A percentile compares a stretch with the other conserved stretches of the same genome.
Conservation (phyloP, 2,329 filamentous ascomycete genomes). For the Ophiostoma sp. region DNA sequence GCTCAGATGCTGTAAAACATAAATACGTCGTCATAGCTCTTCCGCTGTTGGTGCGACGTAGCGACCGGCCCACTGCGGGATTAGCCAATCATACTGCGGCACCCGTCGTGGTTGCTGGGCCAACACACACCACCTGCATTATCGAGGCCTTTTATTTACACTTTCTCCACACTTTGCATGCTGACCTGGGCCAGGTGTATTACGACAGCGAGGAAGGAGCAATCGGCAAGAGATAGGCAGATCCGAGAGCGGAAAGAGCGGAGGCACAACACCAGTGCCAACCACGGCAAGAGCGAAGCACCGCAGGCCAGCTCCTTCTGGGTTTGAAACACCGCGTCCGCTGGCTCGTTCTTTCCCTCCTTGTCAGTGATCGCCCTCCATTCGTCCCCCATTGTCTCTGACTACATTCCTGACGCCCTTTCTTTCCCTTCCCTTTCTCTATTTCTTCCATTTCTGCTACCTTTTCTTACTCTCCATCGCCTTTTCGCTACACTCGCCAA, state of each 20-base stretch:
- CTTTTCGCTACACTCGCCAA: background rate
- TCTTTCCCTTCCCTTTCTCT: background rate
- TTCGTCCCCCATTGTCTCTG: background rate
- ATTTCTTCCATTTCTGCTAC: background rate
- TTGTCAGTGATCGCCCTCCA: background rate
- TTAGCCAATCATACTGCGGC: conserved; percentile 2
- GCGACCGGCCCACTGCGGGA: background rate
- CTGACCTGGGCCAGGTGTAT: background rate
- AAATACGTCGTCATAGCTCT: conserved; percentile 10
- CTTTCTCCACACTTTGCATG: conserved; percentile 14
- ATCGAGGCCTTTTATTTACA: conserved; percentile 21
- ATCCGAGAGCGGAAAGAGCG: background rate
- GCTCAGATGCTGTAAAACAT: background rate
- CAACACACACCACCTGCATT: conserved; percentile 16
- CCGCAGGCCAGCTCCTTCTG: background rate
- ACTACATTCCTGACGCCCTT: background rate
- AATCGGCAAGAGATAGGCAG: background rate
- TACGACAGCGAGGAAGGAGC: conserved; percentile 5
- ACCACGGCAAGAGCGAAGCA: background rate
- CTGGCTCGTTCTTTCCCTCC: background rate
- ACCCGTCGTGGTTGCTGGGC: conserved; percentile 17
- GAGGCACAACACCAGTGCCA: background rate
- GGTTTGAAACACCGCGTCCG: background rate
- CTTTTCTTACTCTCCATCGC: background rate
- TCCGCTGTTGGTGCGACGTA: conserved; percentile 4